Conservation (phyloP, 164 flowering plant species). For the Vitis cinerea region DNA sequence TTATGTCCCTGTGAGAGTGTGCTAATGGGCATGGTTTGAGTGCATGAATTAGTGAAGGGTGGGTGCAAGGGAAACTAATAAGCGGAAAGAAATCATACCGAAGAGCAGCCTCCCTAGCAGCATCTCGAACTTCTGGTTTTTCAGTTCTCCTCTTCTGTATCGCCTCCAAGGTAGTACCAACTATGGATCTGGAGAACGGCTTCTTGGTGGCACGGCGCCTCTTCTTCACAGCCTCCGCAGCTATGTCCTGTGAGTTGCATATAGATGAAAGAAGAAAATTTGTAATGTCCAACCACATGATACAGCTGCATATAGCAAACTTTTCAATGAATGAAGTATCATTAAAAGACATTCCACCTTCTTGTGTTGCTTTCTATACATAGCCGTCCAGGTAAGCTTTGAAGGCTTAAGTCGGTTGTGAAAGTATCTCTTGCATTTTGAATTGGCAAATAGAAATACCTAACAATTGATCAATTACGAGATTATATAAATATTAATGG, state of each 20-base stretch:
- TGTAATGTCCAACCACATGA: background rate
- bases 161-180: constrained; percentile 51
- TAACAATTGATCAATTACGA: background rate
- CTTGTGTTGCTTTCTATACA: constrained; percentile 64
- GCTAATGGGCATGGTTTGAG: too few species aligned
- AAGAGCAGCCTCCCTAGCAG: constrained; percentile 51
- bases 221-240: constrained; percentile 45
- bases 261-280: too few species aligned
- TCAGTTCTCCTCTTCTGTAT: constrained; percentile 53
- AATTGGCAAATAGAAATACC: constrained; percentile 30
- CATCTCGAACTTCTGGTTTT: constrained; percentile 51
- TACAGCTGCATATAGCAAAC: background rate
- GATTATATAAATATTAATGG: too few species aligned
- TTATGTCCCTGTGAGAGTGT: too few species aligned
- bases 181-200: constrained; percentile 51
- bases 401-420: constrained; percentile 30
- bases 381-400: constrained; percentile 51
- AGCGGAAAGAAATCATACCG: constrained; percentile 24
- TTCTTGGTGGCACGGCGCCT: constrained; percentile 51
- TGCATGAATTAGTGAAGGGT: too few species aligned
- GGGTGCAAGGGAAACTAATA: too few species aligned
- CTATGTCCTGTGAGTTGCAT: constrained; percentile 29
- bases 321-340: background rate
- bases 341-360: constrained; percentile 28
- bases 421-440: constrained; percentile 33